Evolutionary conservation across 768 basidiomycete species (phyloP).

Genomic region (Phaeotremella fagi): DNA sequence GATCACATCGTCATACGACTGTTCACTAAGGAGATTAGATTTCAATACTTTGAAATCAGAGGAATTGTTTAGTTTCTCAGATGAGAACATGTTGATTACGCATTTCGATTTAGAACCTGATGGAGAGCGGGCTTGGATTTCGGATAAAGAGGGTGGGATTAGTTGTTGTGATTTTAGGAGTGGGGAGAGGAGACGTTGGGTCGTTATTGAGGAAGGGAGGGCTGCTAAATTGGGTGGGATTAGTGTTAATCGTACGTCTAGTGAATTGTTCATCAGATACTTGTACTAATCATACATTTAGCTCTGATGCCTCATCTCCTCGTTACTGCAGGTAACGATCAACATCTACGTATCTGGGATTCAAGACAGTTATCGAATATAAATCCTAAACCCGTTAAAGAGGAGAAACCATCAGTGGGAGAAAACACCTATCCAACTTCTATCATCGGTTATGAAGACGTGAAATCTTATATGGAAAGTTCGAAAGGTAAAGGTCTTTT

Average conservation of each 20-base stretch:
- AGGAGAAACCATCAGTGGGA: slow-evolving; percentile 2
- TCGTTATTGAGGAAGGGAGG: slow-evolving; percentile 36
- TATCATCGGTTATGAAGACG: slow-evolving; percentile 19
- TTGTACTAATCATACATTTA: slow-evolving; percentile 17
- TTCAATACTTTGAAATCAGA: slow-evolving; percentile 45
- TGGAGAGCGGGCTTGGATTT: slow-evolving; percentile 45
- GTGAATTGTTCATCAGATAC: slow-evolving; percentile 22
- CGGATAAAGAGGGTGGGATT: slow-evolving; percentile 45
- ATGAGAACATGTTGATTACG: slow-evolving; percentile 48
- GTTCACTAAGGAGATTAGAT: slow-evolving; percentile 48
- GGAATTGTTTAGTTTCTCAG: slow-evolving; percentile 46
- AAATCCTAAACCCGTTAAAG: slow-evolving; percentile 3
- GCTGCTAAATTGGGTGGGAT: slow-evolving; percentile 49
- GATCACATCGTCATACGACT: slow-evolving; percentile 50
- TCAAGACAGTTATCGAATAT: slow-evolving; percentile 33
- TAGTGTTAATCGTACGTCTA: slow-evolving; percentile 42
- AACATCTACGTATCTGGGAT: slow-evolving; percentile 48
- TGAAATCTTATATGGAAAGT: slow-evolving; percentile 13
- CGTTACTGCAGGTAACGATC: slow-evolving; percentile 47
- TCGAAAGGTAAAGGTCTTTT: slow-evolving; percentile 29
- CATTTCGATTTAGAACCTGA: slow-evolving; percentile 49
- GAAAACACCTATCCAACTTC: slow-evolving; percentile 13
- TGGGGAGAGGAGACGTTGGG: slow-evolving; percentile 35
- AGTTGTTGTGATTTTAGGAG: slow-evolving; percentile 46
- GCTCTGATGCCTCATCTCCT: slow-evolving; percentile 43